These are phyloP conservation scores for Fusarium virguliforme DNA, from an alignment of 2,329 filamentous ascomycete species.

Conservation along the genomic window DNA sequence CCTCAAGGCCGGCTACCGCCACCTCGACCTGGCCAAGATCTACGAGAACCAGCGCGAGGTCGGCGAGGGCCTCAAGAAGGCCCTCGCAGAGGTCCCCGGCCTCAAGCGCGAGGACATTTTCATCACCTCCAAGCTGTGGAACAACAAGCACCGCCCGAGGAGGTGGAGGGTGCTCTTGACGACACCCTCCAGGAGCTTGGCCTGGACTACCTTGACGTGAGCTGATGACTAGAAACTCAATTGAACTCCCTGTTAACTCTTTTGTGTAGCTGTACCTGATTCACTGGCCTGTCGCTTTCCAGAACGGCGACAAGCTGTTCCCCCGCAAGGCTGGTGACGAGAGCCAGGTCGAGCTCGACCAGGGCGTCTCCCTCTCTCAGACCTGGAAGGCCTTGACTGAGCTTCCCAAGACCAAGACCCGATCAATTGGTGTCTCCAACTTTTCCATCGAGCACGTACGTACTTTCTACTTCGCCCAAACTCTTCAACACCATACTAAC, in stretches of 20 bases:
- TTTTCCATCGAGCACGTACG: conserved; percentile 72
- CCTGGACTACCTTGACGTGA: conserved; percentile 71
- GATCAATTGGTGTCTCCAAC: conserved; percentile 82
- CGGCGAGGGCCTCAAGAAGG: conserved; percentile 68
- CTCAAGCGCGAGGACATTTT: conserved; percentile 71
- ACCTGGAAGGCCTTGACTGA: conserved; percentile 69
- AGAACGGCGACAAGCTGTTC: conserved; percentile 61
- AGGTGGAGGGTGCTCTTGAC: conserved; percentile 70
- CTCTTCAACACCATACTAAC: conserved; percentile 10
- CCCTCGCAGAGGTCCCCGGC: conserved; percentile 63
- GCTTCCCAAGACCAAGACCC: conserved; percentile 73
- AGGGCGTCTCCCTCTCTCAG: conserved; percentile 59
- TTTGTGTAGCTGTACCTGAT: conserved; percentile 70
- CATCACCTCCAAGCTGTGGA: conserved; percentile 78
- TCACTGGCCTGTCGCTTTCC: conserved; percentile 73
- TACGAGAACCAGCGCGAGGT: conserved; percentile 78
- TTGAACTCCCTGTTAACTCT: not conserved
- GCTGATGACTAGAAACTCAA: conserved; percentile 24
- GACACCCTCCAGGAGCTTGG: conserved; percentile 70
- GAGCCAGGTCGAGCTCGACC: conserved; percentile 61
- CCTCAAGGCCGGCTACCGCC: conserved; percentile 75
- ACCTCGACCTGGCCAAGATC: conserved; percentile 69
- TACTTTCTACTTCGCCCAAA: not conserved
- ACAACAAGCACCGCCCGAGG: conserved; percentile 72
- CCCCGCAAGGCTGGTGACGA: conserved; percentile 59